Evolutionary conservation across 495 filamentous ascomycete genomes (phyloP).

Genomic region (Geoglossum glabrum): DNA sequence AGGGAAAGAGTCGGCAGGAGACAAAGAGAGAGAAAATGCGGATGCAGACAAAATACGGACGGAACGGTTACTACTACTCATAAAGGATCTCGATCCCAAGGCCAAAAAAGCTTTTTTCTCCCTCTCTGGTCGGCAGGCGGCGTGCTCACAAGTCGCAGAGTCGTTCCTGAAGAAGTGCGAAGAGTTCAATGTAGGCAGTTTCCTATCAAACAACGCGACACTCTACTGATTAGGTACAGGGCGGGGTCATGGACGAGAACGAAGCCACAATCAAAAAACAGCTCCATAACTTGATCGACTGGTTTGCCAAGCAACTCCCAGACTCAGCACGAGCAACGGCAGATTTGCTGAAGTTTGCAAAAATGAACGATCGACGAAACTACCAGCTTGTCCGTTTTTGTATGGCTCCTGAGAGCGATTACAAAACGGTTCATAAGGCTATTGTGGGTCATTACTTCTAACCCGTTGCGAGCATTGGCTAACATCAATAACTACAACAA

Average conservation of each 20-base stretch:
- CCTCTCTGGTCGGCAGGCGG: constrained; percentile 54
- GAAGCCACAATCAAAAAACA: constrained; percentile 45
- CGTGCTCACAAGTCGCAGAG: constrained; percentile 46
- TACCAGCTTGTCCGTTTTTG: constrained; percentile 78
- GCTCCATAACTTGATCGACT: constrained; percentile 45
- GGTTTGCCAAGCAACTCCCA: constrained; percentile 50
- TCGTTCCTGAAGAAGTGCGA: constrained; percentile 63
- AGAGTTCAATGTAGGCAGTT: constrained; percentile 43
- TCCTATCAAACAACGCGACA: constrained; percentile 1
- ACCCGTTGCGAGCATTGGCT: not conserved
- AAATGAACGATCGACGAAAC: constrained; percentile 71
- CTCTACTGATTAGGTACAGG: constrained; percentile 23
- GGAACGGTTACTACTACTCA: constrained; percentile 63
- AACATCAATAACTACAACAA: not conserved
- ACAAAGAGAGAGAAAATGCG: constrained; percentile 27
- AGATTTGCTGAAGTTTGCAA: constrained; percentile 79
- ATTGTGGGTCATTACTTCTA: constrained; percentile 24
- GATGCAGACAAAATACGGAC: constrained; percentile 73
- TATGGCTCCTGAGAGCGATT: constrained; percentile 73
- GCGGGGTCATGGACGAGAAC: constrained; percentile 58
- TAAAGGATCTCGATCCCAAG: constrained; percentile 55
- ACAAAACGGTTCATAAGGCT: constrained; percentile 70
- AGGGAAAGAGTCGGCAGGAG: constrained; percentile 25
- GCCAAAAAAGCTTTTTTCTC: constrained; percentile 77
- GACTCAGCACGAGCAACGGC: constrained; percentile 43